Percentiles rank a stretch among this genome's conserved stretches.
phyloP scores from a whole-genome alignment of 2,329 filamentous ascomycete species.

The Venturia nashicola region DNA sequence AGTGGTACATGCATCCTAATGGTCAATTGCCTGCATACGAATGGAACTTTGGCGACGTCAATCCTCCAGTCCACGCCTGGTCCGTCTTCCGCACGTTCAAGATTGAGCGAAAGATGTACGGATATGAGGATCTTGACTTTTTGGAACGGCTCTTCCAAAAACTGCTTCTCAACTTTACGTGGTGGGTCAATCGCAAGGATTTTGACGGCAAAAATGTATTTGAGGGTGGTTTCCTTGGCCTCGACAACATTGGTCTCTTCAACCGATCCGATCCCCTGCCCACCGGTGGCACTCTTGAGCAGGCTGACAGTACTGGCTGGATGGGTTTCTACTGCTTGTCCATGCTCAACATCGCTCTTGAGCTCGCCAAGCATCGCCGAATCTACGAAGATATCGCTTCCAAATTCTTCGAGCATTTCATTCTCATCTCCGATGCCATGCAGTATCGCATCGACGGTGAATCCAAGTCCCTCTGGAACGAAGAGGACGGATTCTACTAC shows the following conservation, averaged over 20 bases:
- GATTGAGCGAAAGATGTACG: conserved; percentile 95
- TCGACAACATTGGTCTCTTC: conserved; percentile 96
- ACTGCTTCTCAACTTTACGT: conserved; percentile 89
- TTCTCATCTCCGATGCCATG: conserved; percentile 97
- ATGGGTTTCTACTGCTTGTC: conserved; percentile 96
- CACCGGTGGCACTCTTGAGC: conserved; percentile 84
- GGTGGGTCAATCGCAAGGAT: conserved; percentile 98
- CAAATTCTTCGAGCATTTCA: conserved; percentile 98
- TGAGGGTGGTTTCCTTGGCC: conserved; percentile 85
- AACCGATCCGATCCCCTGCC: conserved; percentile 92
- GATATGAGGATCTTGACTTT: conserved; percentile 87
- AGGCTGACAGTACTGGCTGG: conserved; percentile 96
- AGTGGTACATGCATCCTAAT: conserved; percentile 99
- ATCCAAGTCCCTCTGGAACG: conserved; percentile 87
- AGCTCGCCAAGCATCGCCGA: conserved; percentile 86
- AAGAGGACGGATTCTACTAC: conserved; percentile 95
- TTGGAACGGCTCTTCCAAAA: conserved; percentile 96
- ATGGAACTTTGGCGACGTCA: conserved; percentile 97
- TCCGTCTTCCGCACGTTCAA: conserved; percentile 93
- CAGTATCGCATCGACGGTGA: conserved; percentile 53
- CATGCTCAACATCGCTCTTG: conserved; percentile 94
- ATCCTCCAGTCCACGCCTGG: conserved; percentile 94
- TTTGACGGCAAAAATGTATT: conserved; percentile 93
- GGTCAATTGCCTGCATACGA: conserved; percentile 88
- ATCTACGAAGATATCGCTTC: conserved; percentile 95